Evolutionary conservation across 305 asterid genomes (phyloP), one percentile per base, ranked within the genome.

Genomic region (Withania somnifera): DNA sequence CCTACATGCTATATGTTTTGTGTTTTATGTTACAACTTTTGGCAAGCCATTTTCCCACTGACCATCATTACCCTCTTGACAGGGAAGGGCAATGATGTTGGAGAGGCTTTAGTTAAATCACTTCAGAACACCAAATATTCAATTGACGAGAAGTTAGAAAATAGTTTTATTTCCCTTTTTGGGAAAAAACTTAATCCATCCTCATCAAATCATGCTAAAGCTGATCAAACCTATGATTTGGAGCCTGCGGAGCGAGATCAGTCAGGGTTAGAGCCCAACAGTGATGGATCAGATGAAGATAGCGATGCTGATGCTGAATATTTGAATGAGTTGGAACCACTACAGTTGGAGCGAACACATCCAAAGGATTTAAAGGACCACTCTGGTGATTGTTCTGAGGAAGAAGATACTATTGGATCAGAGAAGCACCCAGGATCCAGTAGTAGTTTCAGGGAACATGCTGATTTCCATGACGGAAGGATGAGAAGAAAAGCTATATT

Each of bases 401-500:
- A 90, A 89, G 97, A 93, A 80, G 77, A 85, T 80, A 79, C 51
- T 82, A 17, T 36, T 53, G 56, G 82, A 82, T 85, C 95, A 14
- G 88, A 89, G 80, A 82, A 85, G 57, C 88, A 82, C 57, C 64
- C 84, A 67, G 87, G 86, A 14, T 67, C 83, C 34, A 81, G 73
- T 81, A 71, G 79, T 88, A 83, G 88, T 82, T 83, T 91, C 17
- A 84, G 82, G 78, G 98, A 94, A 84, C 89, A 89, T 53, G 79
- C 87, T 84, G 97, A 92, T 86, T 71, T 89, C 82, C 89, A 83
- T 83, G 98, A 89, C 5, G 98, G 98, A 89, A 94, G 99, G 88
- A 86, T 87, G 92, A 90, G 99, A 86, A 93, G 99, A 86, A 93
- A 88, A 92, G 98, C 98, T 83, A 87, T 92, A 84, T 96, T 94